Conservation (phyloP, 2,329 filamentous ascomycete species). For the Claviceps spartinae region DNA sequence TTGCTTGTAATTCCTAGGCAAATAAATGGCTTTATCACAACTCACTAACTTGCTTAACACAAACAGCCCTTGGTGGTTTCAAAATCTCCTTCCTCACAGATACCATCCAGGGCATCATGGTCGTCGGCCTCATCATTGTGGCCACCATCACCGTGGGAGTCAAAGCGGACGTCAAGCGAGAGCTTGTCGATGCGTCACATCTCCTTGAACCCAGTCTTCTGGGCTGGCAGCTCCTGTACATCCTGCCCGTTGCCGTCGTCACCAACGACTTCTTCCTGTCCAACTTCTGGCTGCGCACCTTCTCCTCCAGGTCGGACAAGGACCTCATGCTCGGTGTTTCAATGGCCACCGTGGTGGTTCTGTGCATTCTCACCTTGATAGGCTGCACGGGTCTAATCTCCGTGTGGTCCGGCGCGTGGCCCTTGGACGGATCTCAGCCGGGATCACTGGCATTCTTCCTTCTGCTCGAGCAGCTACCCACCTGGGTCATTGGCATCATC, state of each 20-base stretch:
- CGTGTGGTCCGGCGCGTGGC: conserved; percentile 62
- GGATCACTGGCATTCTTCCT: conserved; percentile 63
- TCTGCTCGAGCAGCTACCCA: conserved; percentile 56
- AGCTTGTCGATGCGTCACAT: conserved; percentile 53
- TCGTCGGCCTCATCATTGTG: conserved; percentile 59
- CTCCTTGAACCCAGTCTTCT: conserved; percentile 56
- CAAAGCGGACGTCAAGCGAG: conserved; percentile 57
- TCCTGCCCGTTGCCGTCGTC: conserved; percentile 64
- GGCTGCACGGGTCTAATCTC: conserved; percentile 62
- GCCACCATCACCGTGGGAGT: conserved; percentile 66
- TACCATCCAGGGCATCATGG: conserved; percentile 68
- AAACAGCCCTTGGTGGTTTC: conserved; percentile 62
- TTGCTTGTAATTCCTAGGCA: neutral
- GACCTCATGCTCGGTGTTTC: conserved; percentile 63
- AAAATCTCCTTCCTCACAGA: conserved; percentile 75
- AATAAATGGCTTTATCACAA: neutral
- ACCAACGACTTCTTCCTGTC: conserved; percentile 83
- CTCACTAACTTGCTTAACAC: no score
- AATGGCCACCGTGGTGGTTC: conserved; percentile 50
- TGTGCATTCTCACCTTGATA: conserved; percentile 59
- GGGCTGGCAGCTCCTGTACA: conserved; percentile 78
- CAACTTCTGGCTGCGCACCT: conserved; percentile 73
- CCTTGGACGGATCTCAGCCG: conserved; percentile 42
- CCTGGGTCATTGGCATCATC: conserved; percentile 71
- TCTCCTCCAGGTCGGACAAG: conserved; percentile 64